Conservation (phyloP, 1,139 yeast species). For the Diutina catenulata region DNA sequence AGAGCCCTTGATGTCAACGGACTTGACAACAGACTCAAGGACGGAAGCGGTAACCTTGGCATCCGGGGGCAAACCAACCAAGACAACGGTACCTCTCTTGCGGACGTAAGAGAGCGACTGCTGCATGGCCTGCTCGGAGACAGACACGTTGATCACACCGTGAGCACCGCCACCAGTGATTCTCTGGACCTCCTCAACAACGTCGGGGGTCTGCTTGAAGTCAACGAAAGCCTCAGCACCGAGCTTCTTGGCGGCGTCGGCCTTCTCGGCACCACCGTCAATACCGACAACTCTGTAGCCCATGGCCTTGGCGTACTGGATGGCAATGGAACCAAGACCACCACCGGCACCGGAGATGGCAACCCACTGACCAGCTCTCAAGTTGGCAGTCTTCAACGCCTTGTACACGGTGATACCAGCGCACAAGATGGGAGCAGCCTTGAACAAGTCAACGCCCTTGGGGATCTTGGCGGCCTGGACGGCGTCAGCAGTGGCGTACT, state of each 20-base stretch:
- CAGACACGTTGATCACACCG: conserved; percentile 12
- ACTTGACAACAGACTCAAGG: conserved; percentile 10
- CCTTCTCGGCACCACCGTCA: conserved; percentile 12
- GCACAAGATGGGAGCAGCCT: conserved; percentile 11
- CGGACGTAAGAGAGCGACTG: conserved; percentile 11
- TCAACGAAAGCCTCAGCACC: conserved; percentile 11
- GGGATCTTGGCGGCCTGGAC: conserved; percentile 12
- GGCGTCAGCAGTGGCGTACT: conserved; percentile 12
- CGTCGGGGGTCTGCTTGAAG: conserved; percentile 10
- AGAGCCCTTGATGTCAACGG: conserved; percentile 10
- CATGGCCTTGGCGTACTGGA: conserved; percentile 12
- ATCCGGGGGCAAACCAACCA: conserved; percentile 12
- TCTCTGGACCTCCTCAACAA: conserved; percentile 9
- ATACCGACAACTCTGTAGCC: conserved; percentile 11
- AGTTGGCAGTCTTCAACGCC: conserved; percentile 11
- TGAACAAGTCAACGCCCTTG: conserved; percentile 10
- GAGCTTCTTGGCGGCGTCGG: conserved; percentile 9
- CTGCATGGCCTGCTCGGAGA: conserved; percentile 10
- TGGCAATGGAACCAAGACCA: conserved; percentile 12
- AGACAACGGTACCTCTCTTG: conserved; percentile 11
- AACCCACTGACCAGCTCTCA: conserved; percentile 12
- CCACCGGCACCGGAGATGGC: conserved; percentile 12
- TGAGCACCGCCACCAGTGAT: conserved; percentile 12
- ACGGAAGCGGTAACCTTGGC: conserved; percentile 10
- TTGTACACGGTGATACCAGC: conserved; percentile 12